phyloP scores from a whole-genome alignment of 1,284 basidiomycete genomes.

The Sanghuangporus sanghuang region DNA sequence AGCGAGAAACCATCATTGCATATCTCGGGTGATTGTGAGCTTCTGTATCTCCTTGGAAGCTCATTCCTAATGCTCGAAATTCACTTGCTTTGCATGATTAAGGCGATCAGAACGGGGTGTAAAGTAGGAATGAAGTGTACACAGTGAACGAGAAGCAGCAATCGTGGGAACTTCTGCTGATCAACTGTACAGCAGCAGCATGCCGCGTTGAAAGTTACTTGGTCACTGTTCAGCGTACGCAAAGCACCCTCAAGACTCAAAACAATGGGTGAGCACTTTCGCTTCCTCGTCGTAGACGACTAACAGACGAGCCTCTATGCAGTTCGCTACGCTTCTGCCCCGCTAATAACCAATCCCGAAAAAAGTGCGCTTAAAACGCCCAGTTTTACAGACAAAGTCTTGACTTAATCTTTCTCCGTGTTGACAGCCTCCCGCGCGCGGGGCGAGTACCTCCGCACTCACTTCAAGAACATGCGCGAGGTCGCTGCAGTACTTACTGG shows the following conservation, averaged over 20 bases:
- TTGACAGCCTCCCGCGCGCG: constrained; percentile 80
- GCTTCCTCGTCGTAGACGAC: neutral
- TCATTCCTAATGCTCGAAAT: too few species aligned
- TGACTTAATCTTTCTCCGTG: constrained; percentile 21
- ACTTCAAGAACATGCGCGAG: constrained; percentile 99
- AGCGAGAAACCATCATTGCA: too few species aligned
- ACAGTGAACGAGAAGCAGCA: too few species aligned
- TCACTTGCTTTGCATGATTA: too few species aligned
- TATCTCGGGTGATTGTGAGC: too few species aligned
- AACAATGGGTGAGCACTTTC: constrained; percentile 10
- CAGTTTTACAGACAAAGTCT: neutral
- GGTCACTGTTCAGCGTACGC: neutral
- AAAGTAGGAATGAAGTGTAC: too few species aligned
- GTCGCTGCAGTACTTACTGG: constrained; percentile 86
- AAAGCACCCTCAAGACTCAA: constrained; percentile 5
- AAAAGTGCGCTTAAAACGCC: constrained; percentile 60
- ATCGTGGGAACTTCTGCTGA: neutral
- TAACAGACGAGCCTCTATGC: neutral
- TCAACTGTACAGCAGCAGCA: constrained; percentile 1
- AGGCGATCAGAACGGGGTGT: too few species aligned
- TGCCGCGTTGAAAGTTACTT: neutral
- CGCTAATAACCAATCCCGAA: constrained; percentile 85
- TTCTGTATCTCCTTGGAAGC: too few species aligned
- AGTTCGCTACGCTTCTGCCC: constrained; percentile 88
- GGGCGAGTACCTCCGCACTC: constrained; percentile 96